Evolutionary conservation across 495 filamentous ascomycete genomes (phyloP).

Genomic region (Evernia prunastri): DNA sequence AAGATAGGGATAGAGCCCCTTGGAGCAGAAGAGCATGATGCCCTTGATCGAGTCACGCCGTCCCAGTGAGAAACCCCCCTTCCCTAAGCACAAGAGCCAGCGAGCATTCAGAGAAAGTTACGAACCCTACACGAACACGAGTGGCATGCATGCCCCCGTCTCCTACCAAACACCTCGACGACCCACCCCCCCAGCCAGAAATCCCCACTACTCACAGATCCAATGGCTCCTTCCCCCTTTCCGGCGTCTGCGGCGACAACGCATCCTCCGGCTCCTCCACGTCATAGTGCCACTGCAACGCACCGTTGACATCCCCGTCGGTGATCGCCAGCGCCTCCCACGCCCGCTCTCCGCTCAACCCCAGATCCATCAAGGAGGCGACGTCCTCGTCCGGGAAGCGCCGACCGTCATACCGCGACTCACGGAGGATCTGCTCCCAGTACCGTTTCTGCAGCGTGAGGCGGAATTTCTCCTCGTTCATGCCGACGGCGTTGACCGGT

Average conservation of each 20-base stretch:
- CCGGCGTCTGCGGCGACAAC: not conserved
- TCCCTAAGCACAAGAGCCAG: too few relatives aligned
- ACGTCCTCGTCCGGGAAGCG: not conserved
- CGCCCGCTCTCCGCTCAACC: not conserved
- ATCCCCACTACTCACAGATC: not conserved
- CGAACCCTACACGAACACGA: too few relatives aligned
- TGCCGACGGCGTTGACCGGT: not conserved
- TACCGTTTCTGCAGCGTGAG: not conserved
- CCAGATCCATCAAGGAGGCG: not conserved
- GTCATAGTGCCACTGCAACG: not conserved
- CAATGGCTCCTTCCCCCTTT: not conserved
- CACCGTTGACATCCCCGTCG: not conserved
- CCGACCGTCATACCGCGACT: fast-evolving
- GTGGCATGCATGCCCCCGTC: too few relatives aligned
- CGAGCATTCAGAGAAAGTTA: too few relatives aligned
- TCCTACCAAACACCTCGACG: too few relatives aligned
- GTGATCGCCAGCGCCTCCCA: not conserved
- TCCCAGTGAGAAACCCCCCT: too few relatives aligned
- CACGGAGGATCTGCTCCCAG: too few relatives aligned
- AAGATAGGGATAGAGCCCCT: too few relatives aligned
- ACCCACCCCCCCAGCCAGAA: too few relatives aligned
- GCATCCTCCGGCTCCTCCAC: not conserved
- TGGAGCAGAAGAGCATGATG: too few relatives aligned
- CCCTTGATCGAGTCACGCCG: too few relatives aligned
- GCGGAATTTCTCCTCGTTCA: not conserved